phyloP scores from a whole-genome alignment of 208 protist genomes.

The Vickermania ingenoplastis region DNA sequence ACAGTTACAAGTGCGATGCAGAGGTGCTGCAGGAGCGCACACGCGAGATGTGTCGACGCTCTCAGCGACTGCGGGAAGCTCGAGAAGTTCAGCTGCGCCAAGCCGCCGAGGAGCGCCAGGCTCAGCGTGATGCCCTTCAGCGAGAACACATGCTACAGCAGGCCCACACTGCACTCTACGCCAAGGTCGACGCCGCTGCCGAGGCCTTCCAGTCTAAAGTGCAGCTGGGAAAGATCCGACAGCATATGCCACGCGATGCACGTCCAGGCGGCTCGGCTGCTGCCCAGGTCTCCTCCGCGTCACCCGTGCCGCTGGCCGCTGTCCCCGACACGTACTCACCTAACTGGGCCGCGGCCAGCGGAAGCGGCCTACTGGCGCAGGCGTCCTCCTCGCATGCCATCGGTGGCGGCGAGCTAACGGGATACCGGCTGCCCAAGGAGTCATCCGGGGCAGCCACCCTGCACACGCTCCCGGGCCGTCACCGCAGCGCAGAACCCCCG shows the following conservation, averaged over 20 bases:
- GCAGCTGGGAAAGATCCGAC: slow-evolving; percentile 17
- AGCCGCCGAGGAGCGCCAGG: slow-evolving; percentile 16
- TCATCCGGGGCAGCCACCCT: too few relatives aligned
- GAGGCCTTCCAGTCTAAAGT: slow-evolving; percentile 30
- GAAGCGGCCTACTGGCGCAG: too few relatives aligned
- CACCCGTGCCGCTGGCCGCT: too few relatives aligned
- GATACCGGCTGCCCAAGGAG: too few relatives aligned
- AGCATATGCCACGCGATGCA: slow-evolving; percentile 14
- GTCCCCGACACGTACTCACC: too few relatives aligned
- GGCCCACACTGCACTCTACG: slow-evolving; percentile 46
- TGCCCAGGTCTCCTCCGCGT: too few relatives aligned
- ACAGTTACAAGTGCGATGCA: neutral
- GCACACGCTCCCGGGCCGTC: too few relatives aligned
- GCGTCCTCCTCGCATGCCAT: too few relatives aligned
- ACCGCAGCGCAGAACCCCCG: too few relatives aligned
- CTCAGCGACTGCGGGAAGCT: neutral
- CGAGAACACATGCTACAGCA: slow-evolving; percentile 47
- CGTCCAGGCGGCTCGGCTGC: slow-evolving; percentile 28
- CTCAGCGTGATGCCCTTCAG: slow-evolving; percentile 15
- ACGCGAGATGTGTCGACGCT: neutral
- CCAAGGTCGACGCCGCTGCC: slow-evolving; percentile 50
- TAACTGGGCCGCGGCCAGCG: too few relatives aligned
- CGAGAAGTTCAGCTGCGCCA: slow-evolving; percentile 9
- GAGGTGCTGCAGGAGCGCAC: neutral
- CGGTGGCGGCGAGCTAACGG: too few relatives aligned